Percentiles rank a stretch among this genome's conserved stretches.
These are phyloP conservation scores for Pleurotus giganteus DNA, from an alignment of 768 basidiomycete species.

Conservation along the genomic window DNA sequence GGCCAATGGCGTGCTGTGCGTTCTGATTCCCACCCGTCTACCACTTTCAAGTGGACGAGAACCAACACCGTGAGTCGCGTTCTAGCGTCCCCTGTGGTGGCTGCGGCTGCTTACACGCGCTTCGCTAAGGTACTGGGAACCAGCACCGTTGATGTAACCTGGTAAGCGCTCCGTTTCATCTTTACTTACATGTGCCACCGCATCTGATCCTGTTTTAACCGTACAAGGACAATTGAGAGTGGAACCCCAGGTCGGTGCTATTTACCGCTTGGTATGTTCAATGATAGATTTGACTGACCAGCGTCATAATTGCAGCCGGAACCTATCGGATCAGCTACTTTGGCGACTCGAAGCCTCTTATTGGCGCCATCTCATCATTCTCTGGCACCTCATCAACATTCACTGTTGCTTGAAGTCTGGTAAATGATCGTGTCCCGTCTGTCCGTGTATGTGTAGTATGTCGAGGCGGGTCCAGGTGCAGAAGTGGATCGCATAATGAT, in stretches of 20 bases:
- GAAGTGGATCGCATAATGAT: no score
- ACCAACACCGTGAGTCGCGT: constrained; percentile 44
- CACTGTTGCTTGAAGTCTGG: constrained; percentile 49
- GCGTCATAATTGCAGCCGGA: constrained; percentile 48
- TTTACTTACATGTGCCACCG: constrained; percentile 9
- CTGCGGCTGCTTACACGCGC: constrained; percentile 1
- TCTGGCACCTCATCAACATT: constrained; percentile 61
- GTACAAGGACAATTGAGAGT: constrained; percentile 59
- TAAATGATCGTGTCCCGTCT: no score
- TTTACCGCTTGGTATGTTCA: constrained; percentile 3
- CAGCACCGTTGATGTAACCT: constrained; percentile 65
- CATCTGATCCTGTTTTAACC: constrained; percentile 11
- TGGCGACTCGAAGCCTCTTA: constrained; percentile 72
- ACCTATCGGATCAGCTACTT: constrained; percentile 70
- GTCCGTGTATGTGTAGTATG: background rate
- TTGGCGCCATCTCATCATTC: constrained; percentile 64
- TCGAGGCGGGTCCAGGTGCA: no score
- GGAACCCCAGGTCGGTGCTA: constrained; percentile 50
- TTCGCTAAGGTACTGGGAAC: constrained; percentile 52
- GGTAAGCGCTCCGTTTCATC: constrained; percentile 39
- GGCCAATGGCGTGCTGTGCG: constrained; percentile 56
- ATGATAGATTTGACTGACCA: background rate
- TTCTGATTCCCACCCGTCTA: constrained; percentile 80
- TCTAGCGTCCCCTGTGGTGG: constrained; percentile 1
- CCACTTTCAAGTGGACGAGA: constrained; percentile 63